Percentiles rank a stretch among this genome's conserved stretches.
These are phyloP conservation scores for Trametes gibbosa DNA, from an alignment of 768 basidiomycete genomes.

Conservation along the genomic window DNA sequence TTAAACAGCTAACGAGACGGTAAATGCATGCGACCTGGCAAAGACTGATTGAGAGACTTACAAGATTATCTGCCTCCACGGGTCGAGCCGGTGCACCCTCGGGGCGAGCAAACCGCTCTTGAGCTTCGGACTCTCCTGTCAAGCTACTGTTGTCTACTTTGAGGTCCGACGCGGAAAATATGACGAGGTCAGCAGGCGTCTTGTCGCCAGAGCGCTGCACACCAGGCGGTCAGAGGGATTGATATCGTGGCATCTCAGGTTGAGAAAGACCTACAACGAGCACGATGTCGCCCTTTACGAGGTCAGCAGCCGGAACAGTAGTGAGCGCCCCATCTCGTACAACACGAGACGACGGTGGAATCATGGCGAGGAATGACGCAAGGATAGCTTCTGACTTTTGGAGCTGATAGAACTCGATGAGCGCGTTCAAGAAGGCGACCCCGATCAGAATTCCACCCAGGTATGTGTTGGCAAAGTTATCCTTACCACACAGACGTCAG, in stretches of 20 bases:
- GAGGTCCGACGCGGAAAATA: constrained; percentile 59
- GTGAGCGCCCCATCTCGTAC: constrained; percentile 55
- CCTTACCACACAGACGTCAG: constrained; percentile 32
- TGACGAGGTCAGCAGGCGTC: constrained; percentile 63
- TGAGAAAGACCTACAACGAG: constrained; percentile 43
- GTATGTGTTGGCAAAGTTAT: constrained; percentile 64
- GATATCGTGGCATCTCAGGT: background rate
- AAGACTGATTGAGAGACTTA: constrained; percentile 26
- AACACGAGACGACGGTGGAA: constrained; percentile 64
- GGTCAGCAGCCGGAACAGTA: constrained; percentile 55
- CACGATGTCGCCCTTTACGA: constrained; percentile 68
- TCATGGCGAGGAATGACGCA: constrained; percentile 71
- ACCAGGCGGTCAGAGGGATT: background rate
- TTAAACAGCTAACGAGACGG: constrained; percentile 52
- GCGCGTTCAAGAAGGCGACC: constrained; percentile 67
- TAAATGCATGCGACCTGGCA: no score
- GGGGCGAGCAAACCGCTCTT: constrained; percentile 50
- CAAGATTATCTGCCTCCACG: constrained; percentile 66
- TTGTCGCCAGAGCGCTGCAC: constrained; percentile 64
- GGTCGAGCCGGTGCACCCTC: constrained; percentile 47
- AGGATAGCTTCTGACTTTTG: constrained; percentile 74
- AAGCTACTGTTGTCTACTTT: constrained; percentile 72
- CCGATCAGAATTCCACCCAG: constrained; percentile 66
- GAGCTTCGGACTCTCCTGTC: constrained; percentile 70
- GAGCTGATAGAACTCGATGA: constrained; percentile 68